Conservation (phyloP, 1,284 basidiomycete species). For the Rhodotorula sp. region DNA sequence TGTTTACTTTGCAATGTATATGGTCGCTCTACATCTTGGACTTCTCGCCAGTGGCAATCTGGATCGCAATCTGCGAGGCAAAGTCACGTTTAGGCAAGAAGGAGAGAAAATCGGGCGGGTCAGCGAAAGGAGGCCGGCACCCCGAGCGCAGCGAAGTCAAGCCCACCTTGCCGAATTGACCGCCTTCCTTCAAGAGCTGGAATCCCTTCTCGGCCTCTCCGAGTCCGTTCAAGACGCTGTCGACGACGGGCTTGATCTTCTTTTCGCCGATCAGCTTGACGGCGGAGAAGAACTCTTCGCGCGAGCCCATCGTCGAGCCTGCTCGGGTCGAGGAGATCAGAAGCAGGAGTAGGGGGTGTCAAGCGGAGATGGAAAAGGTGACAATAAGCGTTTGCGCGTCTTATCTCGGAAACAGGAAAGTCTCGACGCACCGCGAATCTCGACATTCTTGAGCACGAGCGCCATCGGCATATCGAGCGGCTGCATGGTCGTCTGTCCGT, state of each 20-base stretch:
- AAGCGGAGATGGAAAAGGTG: background rate
- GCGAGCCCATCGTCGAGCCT: conserved; percentile 75
- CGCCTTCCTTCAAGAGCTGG: conserved; percentile 57
- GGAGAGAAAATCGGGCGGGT: background rate
- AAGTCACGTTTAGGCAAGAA: background rate
- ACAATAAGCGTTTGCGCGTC: no score
- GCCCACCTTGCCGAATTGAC: conserved; percentile 70
- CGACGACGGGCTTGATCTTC: conserved; percentile 69
- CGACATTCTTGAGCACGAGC: conserved; percentile 73
- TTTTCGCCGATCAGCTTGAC: conserved; percentile 69
- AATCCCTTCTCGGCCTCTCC: conserved; percentile 70
- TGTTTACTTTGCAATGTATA: no score
- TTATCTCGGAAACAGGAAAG: background rate
- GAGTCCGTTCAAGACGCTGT: conserved; percentile 64
- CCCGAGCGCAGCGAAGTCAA: background rate
- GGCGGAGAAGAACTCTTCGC: conserved; percentile 67
- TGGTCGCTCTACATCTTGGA: conserved; percentile 15
- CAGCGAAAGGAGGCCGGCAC: accelerated
- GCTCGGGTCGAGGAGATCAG: background rate
- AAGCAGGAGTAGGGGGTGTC: background rate
- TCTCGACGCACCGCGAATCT: conserved; percentile 62
- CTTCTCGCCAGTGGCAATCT: conserved; percentile 20
- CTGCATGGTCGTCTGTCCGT: conserved; percentile 64
- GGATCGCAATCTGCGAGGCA: conserved; percentile 21
- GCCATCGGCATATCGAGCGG: conserved; percentile 70